Evolutionary conservation across 495 filamentous ascomycete genomes (phyloP), one percentile per base, ranked within the genome.

Genomic region (Staphylotrichum longicolle): DNA sequence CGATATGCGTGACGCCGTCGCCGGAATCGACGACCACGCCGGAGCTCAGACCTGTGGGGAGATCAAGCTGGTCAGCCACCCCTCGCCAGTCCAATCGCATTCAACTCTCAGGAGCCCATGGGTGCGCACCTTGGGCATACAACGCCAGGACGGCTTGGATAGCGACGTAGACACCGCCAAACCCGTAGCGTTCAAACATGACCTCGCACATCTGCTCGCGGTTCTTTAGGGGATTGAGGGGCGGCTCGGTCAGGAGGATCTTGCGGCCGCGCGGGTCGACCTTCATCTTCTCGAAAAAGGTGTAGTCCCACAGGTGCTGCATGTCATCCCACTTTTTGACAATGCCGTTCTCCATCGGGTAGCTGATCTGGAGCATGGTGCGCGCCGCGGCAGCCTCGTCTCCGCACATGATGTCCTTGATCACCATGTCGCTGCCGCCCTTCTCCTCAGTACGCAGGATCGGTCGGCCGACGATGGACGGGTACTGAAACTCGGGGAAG

Each of bases 361-460:
- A 98, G 72, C 86, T 93, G 68, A 99, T 94, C 71, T 99, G 95
- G 55, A 99, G 85, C 91, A 96, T 95, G 59, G 90, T 93, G 65
- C 94, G 85, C 63, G 93, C 94, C 34, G 91, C 91, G 10, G 94
- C 92, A 34, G 94, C 94, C 78, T 99, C 94, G 79, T 99, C 95
- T 66, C 94, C 94, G 80, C 92, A 96, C 94, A 99, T 99, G 70
- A 99, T 97, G 82, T 99, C 94, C 83, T 97, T 97, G 72, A 99
- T 90, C 7, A 74, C 68, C 63, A 93, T 70, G 64, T 82, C 76
- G 66, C 72, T 78, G 70, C 81, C 79, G 67, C 77, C 77, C 66
- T 74, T 82, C 75, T 99, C 94, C 78, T 99, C 94, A 66, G 92
- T 89, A 75, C 94, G 92, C 68, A 99, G 82, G 75, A 99, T 98